Evolutionary conservation across 257 asterid genomes (phyloP).

Genomic region (Solanum dulcamara): DNA sequence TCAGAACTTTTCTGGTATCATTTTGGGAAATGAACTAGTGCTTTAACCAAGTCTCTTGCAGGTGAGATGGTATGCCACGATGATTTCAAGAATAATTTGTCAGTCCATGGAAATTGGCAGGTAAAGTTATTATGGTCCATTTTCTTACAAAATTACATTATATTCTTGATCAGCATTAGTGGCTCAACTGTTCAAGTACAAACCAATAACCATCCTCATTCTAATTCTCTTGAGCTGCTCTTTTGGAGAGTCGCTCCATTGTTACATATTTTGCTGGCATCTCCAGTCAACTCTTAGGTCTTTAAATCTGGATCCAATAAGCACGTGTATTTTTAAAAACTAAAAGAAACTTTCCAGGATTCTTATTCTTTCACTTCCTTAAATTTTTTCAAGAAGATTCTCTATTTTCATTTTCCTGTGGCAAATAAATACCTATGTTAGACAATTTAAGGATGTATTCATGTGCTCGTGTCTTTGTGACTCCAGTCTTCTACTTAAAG

Average conservation of each 20-base stretch:
- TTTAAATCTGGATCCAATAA: not conserved
- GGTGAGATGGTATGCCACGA: conserved; percentile 45
- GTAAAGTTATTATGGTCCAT: conserved; percentile 4
- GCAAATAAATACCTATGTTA: not conserved
- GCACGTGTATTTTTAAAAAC: not conserved
- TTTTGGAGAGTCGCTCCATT: not conserved
- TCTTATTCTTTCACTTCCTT: not conserved
- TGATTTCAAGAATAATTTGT: conserved; percentile 28
- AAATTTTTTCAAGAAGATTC: not conserved
- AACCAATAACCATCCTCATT: not conserved
- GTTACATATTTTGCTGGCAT: not conserved
- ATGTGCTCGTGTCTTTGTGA: not conserved
- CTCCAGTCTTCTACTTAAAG: not conserved
- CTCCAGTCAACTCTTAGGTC: not conserved
- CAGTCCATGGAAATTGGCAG: conserved; percentile 49
- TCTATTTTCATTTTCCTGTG: not conserved
- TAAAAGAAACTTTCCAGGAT: not conserved
- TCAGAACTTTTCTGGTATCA: not conserved
- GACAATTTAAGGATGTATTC: not conserved
- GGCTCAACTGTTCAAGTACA: not conserved
- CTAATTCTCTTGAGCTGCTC: not conserved
- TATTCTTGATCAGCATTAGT: not conserved
- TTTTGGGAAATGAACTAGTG: not conserved
- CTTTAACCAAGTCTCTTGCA: conserved; percentile 20
- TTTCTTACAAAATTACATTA: not conserved